Evolutionary conservation across 257 asterid species (phyloP).

Genomic region (Dorcoceras hygrometricum): DNA sequence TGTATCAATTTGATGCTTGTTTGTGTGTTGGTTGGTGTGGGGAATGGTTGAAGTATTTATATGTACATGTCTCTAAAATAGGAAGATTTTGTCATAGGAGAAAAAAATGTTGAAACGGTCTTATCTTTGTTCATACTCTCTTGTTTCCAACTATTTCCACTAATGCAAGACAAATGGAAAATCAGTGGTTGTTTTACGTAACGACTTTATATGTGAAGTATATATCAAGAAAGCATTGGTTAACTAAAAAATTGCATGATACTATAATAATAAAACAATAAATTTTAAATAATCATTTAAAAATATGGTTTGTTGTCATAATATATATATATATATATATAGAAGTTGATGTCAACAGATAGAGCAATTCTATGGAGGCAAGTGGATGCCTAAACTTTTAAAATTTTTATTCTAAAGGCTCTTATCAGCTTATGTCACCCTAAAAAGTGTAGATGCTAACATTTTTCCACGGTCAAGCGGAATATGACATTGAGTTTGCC

Average conservation of each 20-base stretch:
- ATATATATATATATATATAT: background rate
- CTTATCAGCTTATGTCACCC: too few species aligned
- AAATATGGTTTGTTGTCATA: too few species aligned
- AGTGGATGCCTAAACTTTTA: background rate
- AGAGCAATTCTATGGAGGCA: conserved; percentile 10
- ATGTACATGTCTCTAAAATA: background rate
- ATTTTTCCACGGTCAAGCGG: background rate
- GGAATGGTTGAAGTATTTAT: conserved; percentile 1
- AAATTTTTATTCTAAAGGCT: too few species aligned
- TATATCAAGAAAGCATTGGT: too few species aligned
- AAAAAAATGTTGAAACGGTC: background rate
- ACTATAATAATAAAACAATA: too few species aligned
- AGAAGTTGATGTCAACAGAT: conserved; percentile 21
- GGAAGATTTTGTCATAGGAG: conserved; percentile 2
- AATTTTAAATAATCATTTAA: too few species aligned
- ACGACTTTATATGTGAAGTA: background rate
- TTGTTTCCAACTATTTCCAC: conserved; percentile 5
- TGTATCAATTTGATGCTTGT: background rate
- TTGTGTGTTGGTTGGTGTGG: background rate
- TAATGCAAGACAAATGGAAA: conserved; percentile 2
- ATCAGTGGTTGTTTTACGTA: background rate
- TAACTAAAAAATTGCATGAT: too few species aligned
- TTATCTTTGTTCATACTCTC: background rate
- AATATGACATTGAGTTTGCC: too few species aligned
- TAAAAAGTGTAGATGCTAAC: too few species aligned